These are phyloP conservation scores for Xeromyces bisporus DNA, from an alignment of 495 filamentous ascomycete genomes.

Conservation along the genomic window DNA sequence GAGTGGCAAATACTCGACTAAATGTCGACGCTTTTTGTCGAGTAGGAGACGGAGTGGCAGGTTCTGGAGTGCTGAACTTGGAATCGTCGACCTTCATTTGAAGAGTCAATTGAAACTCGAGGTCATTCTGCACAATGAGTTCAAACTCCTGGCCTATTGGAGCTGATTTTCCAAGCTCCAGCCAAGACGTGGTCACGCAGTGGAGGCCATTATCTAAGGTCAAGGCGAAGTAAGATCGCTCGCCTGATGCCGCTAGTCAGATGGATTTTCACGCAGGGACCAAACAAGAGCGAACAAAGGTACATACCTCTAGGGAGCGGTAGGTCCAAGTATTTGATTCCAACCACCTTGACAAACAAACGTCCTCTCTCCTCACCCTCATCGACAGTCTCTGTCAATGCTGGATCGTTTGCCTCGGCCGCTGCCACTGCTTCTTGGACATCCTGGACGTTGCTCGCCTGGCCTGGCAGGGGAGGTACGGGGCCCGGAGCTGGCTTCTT, in stretches of 20 bases:
- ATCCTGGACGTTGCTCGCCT: conserved; percentile 58
- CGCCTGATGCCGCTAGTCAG: conserved; percentile 37
- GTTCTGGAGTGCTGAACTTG: conserved; percentile 27
- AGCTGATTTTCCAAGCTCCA: conserved; percentile 81
- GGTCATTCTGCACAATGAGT: conserved; percentile 85
- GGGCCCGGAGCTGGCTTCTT: conserved; percentile 45
- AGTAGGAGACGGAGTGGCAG: conserved; percentile 32
- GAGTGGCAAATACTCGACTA: conserved; percentile 80
- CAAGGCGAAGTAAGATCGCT: conserved; percentile 80
- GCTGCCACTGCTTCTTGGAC: conserved; percentile 41
- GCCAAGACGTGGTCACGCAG: conserved; percentile 90
- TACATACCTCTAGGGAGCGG: conserved; percentile 74
- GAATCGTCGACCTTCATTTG: conserved; percentile 87
- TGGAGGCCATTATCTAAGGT: conserved; percentile 95
- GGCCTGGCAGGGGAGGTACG: conserved; percentile 74
- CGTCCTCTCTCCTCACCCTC: conserved; percentile 82
- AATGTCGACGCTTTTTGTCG: conserved; percentile 72
- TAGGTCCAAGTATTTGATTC: conserved; percentile 85
- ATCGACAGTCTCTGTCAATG: conserved; percentile 38
- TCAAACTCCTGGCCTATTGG: conserved; percentile 98
- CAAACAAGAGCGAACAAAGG: not conserved
- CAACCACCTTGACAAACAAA: conserved; percentile 92
- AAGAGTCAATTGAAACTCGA: conserved; percentile 92
- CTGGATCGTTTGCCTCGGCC: conserved; percentile 41
- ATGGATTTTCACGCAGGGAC: too few relatives aligned